A percentile compares a stretch with the other conserved stretches of the same genome.
These are phyloP conservation scores for Ilyonectria sp. DNA, from an alignment of 2,329 filamentous ascomycete genomes.

Conservation along the genomic window DNA sequence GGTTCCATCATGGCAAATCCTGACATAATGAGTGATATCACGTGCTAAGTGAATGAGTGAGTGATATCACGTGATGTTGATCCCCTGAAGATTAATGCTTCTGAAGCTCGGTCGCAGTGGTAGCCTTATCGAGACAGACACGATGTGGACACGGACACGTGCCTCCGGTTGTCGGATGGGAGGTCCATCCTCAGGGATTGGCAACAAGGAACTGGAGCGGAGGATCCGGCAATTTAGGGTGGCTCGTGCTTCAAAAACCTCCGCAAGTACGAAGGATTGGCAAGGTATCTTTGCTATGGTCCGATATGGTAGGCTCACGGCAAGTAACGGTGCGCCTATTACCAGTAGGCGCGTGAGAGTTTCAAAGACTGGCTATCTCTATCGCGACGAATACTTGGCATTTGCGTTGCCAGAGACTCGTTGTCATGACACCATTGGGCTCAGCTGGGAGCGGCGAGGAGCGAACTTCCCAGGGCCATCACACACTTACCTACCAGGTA, in stretches of 20 bases:
- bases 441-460: not conserved
- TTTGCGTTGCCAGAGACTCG: not conserved
- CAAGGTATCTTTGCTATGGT: not conserved
- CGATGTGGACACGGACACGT: not conserved
- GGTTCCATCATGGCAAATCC: not conserved
- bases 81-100: not conserved
- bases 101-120: conserved; percentile 24
- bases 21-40: conserved; percentile 4
- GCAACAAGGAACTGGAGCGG: not conserved
- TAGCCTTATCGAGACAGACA: conserved; percentile 19
- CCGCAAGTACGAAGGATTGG: not conserved
- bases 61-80: not conserved
- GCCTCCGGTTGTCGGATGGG: not conserved
- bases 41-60: not conserved
- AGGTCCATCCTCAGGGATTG: not conserved
- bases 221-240: not conserved
- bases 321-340: not conserved
- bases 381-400: too few relatives aligned
- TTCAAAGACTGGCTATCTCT: not conserved
- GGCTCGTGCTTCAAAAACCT: conserved; percentile 7
- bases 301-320: not conserved
- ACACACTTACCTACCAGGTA: not conserved
- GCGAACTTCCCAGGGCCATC: not conserved
- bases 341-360: not conserved
- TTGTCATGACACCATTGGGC: not conserved